A percentile compares a stretch with the other conserved stretches of the same genome.
These are phyloP conservation scores for Mycena chlorophos DNA, from an alignment of 768 basidiomycete genomes.

Conservation along the genomic window DNA sequence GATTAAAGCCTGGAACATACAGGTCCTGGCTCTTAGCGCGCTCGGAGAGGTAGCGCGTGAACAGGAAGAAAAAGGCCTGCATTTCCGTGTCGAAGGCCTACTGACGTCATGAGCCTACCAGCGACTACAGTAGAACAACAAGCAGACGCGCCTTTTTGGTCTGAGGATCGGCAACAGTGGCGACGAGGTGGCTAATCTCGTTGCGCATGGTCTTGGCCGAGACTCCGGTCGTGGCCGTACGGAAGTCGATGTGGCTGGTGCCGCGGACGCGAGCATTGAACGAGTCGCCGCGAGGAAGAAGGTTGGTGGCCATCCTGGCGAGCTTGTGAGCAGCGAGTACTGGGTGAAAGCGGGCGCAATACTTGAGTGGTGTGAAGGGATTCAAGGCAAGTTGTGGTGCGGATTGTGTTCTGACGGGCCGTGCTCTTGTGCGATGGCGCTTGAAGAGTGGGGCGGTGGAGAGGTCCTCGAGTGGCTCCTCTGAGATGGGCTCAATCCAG, in stretches of 20 bases:
- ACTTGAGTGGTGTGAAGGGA: slow-evolving; percentile 55
- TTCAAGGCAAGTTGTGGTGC: slow-evolving; percentile 64
- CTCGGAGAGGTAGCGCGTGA: slow-evolving; percentile 91
- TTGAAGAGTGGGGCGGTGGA: slow-evolving; percentile 9
- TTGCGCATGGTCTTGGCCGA: slow-evolving; percentile 97
- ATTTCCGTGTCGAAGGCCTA: slow-evolving; percentile 94
- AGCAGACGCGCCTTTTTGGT: slow-evolving; percentile 70
- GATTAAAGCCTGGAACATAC: slow-evolving; percentile 45
- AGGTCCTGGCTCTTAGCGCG: slow-evolving; percentile 85
- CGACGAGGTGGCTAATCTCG: slow-evolving; percentile 92
- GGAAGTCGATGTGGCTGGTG: slow-evolving; percentile 88
- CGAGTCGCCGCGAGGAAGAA: slow-evolving; percentile 65
- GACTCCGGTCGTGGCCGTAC: slow-evolving; percentile 94
- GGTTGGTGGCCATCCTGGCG: slow-evolving; percentile 45
- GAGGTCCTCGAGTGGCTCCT: slow-evolving; percentile 20
- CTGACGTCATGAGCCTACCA: slow-evolving; percentile 21
- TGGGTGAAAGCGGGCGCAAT: slow-evolving; percentile 15
- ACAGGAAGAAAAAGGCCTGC: slow-evolving; percentile 94
- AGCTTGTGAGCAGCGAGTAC: slow-evolving; percentile 19
- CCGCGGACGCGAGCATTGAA: slow-evolving; percentile 74
- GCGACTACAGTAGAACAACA: slow-evolving; percentile 22
- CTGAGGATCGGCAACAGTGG: slow-evolving; percentile 73
- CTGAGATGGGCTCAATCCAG: slow-evolving; percentile 23
- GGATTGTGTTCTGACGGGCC: slow-evolving; percentile 45
- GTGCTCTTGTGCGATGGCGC: slow-evolving; percentile 15